phyloP scores from a whole-genome alignment of 306 rosid species.

The Pyrus pyrifolia region DNA sequence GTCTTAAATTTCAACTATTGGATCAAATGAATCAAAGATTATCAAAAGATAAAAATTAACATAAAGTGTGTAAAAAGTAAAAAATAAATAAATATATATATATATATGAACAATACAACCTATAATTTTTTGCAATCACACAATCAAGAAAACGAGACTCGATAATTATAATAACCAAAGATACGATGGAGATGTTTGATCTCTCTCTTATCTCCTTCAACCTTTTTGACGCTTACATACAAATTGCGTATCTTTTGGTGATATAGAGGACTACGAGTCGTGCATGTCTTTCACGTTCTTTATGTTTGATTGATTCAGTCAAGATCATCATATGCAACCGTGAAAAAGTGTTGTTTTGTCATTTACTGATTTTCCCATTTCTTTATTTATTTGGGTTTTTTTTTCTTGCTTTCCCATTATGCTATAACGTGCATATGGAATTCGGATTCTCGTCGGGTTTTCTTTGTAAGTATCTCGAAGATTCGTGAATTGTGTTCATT shows the following conservation, averaged over 20 bases:
- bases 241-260: neutral
- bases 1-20: too few relatives aligned
- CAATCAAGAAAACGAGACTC: too few relatives aligned
- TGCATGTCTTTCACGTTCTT: neutral
- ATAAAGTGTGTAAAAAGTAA: too few relatives aligned
- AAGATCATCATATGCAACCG: neutral
- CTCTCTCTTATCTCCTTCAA: neutral
- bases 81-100: too few relatives aligned
- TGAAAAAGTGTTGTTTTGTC: slow-evolving; percentile 1
- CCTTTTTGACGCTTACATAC: neutral
- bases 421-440: neutral
- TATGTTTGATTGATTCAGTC: neutral
- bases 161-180: neutral
- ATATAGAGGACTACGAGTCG: neutral
- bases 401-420: neutral
- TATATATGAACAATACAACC: too few relatives aligned
- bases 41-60: too few relatives aligned
- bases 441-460: too few relatives aligned
- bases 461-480: too few relatives aligned
- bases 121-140: too few relatives aligned
- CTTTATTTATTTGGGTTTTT: neutral
- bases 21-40: accelerated
- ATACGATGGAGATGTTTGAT: neutral
- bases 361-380: neutral
- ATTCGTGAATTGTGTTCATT: too few relatives aligned